These are phyloP conservation scores for Beauveria varroae DNA, from an alignment of 2,329 filamentous ascomycete genomes.

Conservation along the genomic window DNA sequence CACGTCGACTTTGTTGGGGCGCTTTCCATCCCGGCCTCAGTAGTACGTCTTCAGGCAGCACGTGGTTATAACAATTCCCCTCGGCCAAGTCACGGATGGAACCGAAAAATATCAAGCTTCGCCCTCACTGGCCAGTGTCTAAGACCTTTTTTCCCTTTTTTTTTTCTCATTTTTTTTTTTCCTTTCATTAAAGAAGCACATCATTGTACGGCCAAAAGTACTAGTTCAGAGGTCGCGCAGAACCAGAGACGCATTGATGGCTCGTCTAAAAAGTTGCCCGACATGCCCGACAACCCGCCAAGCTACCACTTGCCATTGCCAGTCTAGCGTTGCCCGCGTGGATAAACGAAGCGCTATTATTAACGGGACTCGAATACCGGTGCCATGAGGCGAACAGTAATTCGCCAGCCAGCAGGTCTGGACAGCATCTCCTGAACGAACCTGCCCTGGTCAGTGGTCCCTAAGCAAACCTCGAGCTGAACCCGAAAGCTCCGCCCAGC, in stretches of 20 bases:
- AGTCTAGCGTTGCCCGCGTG: not conserved
- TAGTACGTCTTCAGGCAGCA: not conserved
- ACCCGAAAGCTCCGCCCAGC: not conserved
- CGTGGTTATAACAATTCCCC: not conserved
- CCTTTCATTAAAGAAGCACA: not conserved
- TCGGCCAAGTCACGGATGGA: not conserved
- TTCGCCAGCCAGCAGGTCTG: not conserved
- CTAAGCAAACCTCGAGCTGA: not conserved
- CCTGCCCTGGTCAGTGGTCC: not conserved
- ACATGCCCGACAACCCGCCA: not conserved
- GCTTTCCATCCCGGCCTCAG: not conserved
- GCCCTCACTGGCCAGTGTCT: not conserved
- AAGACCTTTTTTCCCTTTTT: no score
- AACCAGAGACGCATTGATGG: not conserved
- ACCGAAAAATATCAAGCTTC: not conserved
- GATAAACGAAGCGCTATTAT: not conserved
- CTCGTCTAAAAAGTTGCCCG: not conserved
- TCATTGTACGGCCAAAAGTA: not conserved
- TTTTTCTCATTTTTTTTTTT: no score
- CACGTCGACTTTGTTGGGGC: not conserved
- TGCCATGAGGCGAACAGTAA: not conserved
- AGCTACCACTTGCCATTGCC: not conserved
- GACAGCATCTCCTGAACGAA: not conserved
- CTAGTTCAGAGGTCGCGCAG: not conserved
- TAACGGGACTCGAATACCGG: not conserved